Evolutionary conservation across 2,329 filamentous ascomycete species (phyloP).

Genomic region (Corniculantispora saksenae): DNA sequence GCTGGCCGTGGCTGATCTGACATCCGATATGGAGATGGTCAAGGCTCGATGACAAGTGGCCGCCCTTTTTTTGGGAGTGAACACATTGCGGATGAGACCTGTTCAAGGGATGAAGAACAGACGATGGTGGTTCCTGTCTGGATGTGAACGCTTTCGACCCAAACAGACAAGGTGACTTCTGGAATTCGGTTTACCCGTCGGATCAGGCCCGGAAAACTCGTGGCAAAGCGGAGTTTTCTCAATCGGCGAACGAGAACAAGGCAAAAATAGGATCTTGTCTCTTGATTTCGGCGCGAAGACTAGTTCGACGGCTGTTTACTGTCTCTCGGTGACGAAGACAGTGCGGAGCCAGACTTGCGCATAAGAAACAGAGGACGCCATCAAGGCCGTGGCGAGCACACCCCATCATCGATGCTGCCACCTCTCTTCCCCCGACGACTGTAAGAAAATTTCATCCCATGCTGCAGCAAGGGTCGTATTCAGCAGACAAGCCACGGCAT

Average conservation of each 20-base stretch:
- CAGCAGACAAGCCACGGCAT: neutral
- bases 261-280: neutral
- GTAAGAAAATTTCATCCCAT: neutral
- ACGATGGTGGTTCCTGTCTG: neutral
- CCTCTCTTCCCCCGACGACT: neutral
- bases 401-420: neutral
- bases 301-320: neutral
- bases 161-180: neutral
- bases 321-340: slow-evolving; percentile 8
- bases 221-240: neutral
- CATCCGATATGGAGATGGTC: neutral
- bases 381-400: neutral
- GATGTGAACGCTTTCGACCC: neutral
- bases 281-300: neutral
- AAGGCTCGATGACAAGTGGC: neutral
- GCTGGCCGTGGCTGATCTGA: neutral
- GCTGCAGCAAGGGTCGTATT: neutral
- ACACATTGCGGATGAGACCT: slow-evolving; percentile 5
- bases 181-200: slow-evolving; percentile 6
- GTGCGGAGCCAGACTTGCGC: neutral
- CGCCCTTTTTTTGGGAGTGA: slow-evolving; percentile 5
- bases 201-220: neutral
- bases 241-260: neutral
- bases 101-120: slow-evolving; percentile 12
- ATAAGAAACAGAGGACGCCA: neutral